phyloP scores from a whole-genome alignment of 148 eudicot genomes.

The Nyssa sinensis region DNA sequence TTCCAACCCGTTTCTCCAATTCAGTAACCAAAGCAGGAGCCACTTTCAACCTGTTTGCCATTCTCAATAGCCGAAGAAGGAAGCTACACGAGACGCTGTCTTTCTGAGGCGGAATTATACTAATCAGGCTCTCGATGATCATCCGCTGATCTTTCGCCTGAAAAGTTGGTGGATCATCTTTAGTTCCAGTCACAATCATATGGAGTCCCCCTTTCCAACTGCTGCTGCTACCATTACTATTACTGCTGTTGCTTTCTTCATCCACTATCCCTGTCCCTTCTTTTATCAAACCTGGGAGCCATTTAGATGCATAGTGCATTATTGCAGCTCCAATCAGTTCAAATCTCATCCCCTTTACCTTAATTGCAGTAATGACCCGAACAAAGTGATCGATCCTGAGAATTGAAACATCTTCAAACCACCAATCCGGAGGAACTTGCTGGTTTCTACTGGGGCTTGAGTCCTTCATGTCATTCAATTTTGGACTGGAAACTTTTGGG shows the following conservation, averaged over 20 bases:
- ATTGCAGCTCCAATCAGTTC: constrained; percentile 80
- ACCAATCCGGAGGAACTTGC: constrained; percentile 85
- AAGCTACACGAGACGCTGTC: constrained; percentile 90
- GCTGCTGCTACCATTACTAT: constrained; percentile 25
- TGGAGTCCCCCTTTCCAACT: constrained; percentile 82
- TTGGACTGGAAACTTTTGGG: constrained; percentile 62
- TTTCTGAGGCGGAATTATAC: constrained; percentile 87
- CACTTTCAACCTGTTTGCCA: constrained; percentile 85
- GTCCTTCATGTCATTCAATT: constrained; percentile 69
- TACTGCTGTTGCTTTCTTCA: constrained; percentile 35
- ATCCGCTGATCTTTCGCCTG: constrained; percentile 75
- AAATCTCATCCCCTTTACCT: constrained; percentile 88
- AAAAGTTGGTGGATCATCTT: constrained; percentile 43
- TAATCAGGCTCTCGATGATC: constrained; percentile 88
- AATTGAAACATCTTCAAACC: constrained; percentile 93
- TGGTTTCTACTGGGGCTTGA: constrained; percentile 61
- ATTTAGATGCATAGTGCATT: constrained; percentile 77
- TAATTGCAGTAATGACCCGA: constrained; percentile 93
- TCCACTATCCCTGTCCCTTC: constrained; percentile 33
- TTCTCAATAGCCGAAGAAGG: constrained; percentile 66
- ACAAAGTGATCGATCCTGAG: constrained; percentile 92
- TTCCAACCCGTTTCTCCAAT: constrained; percentile 90
- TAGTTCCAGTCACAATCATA: constrained; percentile 53
- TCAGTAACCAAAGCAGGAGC: constrained; percentile 92
- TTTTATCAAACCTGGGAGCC: constrained; percentile 76